These are phyloP conservation scores for Pinus tabuliformis DNA, from an alignment of 75 land plant genomes.

Conservation along the genomic window DNA sequence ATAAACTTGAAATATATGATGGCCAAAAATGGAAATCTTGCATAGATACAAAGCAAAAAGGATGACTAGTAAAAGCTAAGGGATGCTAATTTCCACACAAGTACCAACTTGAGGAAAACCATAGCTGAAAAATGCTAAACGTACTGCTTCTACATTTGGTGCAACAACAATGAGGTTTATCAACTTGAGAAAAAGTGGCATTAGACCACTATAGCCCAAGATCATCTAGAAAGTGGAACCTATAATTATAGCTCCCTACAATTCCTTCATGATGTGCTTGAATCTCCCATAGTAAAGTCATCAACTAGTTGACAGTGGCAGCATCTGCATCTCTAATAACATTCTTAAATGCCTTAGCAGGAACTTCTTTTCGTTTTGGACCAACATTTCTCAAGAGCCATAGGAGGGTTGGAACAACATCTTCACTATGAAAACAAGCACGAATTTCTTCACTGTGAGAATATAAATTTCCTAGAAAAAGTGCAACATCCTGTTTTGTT, in stretches of 20 bases:
- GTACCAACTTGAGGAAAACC: too few relatives aligned
- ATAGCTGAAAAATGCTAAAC: too few relatives aligned
- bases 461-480: constrained; percentile 43
- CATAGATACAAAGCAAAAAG: constrained; percentile 57
- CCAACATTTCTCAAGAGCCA: constrained; percentile 89
- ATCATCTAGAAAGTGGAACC: constrained; percentile 47
- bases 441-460: constrained; percentile 49
- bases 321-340: constrained; percentile 66
- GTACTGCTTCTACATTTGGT: too few relatives aligned
- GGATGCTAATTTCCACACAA: too few relatives aligned
- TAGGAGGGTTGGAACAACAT: constrained; percentile 61
- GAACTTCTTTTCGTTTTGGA: constrained; percentile 60
- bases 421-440: constrained; percentile 29
- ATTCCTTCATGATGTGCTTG: constrained; percentile 89
- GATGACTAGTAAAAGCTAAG: too few relatives aligned
- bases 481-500: constrained; percentile 54
- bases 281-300: constrained; percentile 67
- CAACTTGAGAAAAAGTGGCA: constrained; percentile 74
- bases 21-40: constrained; percentile 81
- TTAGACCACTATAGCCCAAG: constrained; percentile 90
- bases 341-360: constrained; percentile 53
- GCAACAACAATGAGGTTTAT: too few relatives aligned
- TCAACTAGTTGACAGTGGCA: constrained; percentile 56
- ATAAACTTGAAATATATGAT: constrained; percentile 85
- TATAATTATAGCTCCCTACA: constrained; percentile 94